A percentile compares a stretch with the other conserved stretches of the same genome.
Conservation (phyloP, 371 early-diverging fungal genomes). For the Funneliformis caledonium region DNA sequence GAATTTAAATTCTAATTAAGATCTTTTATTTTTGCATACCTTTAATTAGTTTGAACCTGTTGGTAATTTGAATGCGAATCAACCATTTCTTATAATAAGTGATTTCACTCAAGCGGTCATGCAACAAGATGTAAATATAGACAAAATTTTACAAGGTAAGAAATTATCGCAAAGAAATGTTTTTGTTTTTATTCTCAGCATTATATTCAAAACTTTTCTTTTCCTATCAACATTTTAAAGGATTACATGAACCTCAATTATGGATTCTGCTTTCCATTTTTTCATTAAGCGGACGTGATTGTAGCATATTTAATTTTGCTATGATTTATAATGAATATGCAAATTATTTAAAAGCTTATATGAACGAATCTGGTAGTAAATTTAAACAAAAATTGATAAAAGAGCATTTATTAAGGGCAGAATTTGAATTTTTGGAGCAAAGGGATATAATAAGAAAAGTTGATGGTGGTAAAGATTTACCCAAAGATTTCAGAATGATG, state of each 20-base stretch:
- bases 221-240: slow-evolving; percentile 42
- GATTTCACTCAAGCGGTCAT: background rate
- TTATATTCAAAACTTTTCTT: background rate
- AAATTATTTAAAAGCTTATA: slow-evolving; percentile 70
- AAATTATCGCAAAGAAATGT: background rate
- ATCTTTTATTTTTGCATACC: background rate
- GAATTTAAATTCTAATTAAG: background rate
- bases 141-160: background rate
- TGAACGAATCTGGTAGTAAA: slow-evolving; percentile 55
- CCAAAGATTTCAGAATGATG: slow-evolving; percentile 86
- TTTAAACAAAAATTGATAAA: slow-evolving; percentile 76
- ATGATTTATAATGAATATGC: slow-evolving; percentile 93
- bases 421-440: slow-evolving; percentile 48
- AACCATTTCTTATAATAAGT: slow-evolving; percentile 52
- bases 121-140: background rate
- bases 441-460: slow-evolving; percentile 62
- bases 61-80: slow-evolving; percentile 47
- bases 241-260: slow-evolving; percentile 79
- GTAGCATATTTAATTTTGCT: slow-evolving; percentile 85
- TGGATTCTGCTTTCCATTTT: slow-evolving; percentile 82
- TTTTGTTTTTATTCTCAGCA: background rate
- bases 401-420: slow-evolving; percentile 82
- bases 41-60: slow-evolving; percentile 62
- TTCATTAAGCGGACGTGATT: slow-evolving; percentile 64
- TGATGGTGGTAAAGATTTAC: slow-evolving; percentile 64